Evolutionary conservation across 805 yeast genomes (phyloP).

Genomic region (Pachysolen tannophilus): DNA sequence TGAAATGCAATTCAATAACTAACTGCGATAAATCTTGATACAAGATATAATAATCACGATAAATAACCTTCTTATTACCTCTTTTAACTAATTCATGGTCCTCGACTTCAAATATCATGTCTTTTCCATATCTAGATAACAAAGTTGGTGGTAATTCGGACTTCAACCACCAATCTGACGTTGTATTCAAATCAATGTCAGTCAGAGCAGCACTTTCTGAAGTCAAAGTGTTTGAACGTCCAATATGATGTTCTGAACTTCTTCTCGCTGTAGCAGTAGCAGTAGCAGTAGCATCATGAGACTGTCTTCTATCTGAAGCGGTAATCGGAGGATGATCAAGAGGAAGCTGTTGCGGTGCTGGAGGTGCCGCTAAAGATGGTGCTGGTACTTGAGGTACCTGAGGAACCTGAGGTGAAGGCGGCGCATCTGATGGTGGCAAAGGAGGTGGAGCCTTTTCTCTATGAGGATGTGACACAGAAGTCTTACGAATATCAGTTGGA

Average conservation of each 20-base stretch:
- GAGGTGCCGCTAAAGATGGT: conserved; percentile 14
- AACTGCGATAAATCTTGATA: conserved; percentile 68
- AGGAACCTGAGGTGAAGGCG: conserved; percentile 6
- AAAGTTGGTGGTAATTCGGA: conserved; percentile 50
- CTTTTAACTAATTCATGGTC: conserved; percentile 47
- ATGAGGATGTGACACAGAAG: not conserved
- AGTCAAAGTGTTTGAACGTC: not conserved
- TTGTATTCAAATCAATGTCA: conserved; percentile 7
- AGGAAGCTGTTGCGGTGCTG: conserved; percentile 11
- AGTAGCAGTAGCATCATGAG: conserved; percentile 10
- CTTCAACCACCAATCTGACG: conserved; percentile 60
- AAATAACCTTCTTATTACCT: conserved; percentile 37
- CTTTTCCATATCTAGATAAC: conserved; percentile 31
- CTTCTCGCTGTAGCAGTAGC: not conserved
- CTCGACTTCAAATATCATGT: conserved; percentile 60
- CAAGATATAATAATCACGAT: conserved; percentile 63
- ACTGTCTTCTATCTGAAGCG: not conserved
- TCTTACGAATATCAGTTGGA: conserved; percentile 10
- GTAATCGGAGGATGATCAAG: conserved; percentile 10
- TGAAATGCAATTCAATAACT: conserved; percentile 49
- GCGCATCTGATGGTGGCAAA: conserved; percentile 14
- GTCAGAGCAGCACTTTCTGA: conserved; percentile 1
- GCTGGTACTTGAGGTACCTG: conserved; percentile 9
- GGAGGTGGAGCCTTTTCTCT: conserved; percentile 1
- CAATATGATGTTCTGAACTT: not conserved